Conservation (phyloP, 495 filamentous ascomycete species). For the Aspergillus coremiiformis region DNA sequence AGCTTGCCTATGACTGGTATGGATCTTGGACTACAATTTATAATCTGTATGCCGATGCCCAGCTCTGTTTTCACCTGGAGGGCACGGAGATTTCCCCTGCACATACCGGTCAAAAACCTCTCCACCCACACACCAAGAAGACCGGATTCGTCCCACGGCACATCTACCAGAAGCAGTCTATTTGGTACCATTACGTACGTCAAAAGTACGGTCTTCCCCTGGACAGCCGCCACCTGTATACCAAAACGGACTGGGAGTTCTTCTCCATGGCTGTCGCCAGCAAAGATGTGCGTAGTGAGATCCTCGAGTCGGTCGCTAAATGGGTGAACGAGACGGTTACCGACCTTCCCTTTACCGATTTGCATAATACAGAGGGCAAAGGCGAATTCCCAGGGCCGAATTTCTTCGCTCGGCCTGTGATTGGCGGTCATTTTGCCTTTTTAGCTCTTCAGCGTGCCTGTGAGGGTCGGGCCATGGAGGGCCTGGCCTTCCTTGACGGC, state of each 20-base stretch:
- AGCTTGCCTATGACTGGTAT: slow-evolving; percentile 90
- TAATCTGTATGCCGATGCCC: slow-evolving; percentile 76
- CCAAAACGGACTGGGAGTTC: slow-evolving; percentile 92
- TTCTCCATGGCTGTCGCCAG: slow-evolving; percentile 75
- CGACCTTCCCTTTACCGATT: slow-evolving; percentile 72
- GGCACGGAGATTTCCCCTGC: slow-evolving; percentile 21
- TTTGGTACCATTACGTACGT: slow-evolving; percentile 80
- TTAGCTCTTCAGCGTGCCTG: slow-evolving; percentile 71
- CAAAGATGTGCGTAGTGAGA: slow-evolving; percentile 56
- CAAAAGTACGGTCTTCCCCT: slow-evolving; percentile 78
- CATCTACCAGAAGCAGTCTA: slow-evolving; percentile 75
- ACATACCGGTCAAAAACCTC: slow-evolving; percentile 18
- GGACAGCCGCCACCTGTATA: slow-evolving; percentile 80
- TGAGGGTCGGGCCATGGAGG: slow-evolving; percentile 58
- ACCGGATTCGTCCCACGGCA: slow-evolving; percentile 56
- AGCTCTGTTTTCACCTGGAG: slow-evolving; percentile 73
- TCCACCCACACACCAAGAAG: slow-evolving; percentile 20
- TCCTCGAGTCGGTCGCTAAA: slow-evolving; percentile 65
- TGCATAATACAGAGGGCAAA: slow-evolving; percentile 69
- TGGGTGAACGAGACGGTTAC: slow-evolving; percentile 85
- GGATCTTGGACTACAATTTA: slow-evolving; percentile 95
- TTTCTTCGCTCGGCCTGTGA: slow-evolving; percentile 79
- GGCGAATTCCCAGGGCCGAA: slow-evolving; percentile 60
- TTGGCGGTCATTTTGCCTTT: slow-evolving; percentile 83
- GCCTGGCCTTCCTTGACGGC: slow-evolving; percentile 56